phyloP scores from a whole-genome alignment of 179 eudicot genomes.

The Corrigiola litoralis region DNA sequence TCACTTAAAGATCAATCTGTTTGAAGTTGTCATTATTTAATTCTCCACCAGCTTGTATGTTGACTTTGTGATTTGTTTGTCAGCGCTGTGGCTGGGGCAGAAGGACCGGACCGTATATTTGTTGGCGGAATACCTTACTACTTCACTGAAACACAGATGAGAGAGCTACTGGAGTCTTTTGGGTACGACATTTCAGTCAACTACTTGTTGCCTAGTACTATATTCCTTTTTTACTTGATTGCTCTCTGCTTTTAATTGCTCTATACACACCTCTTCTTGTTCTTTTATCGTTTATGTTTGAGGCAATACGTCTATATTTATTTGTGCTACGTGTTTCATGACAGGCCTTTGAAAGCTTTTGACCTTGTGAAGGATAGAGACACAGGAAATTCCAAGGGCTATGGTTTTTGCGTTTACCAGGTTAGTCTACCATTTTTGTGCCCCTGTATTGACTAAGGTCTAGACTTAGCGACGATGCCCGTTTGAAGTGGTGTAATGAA shows the following conservation, averaged over 20 bases:
- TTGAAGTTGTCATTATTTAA: not conserved
- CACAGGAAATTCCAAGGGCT: conserved; percentile 85
- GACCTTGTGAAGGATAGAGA: conserved; percentile 90
- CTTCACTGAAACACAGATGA: conserved; percentile 71
- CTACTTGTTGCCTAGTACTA: not conserved
- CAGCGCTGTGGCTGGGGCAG: conserved; percentile 63
- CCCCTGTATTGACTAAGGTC: not conserved
- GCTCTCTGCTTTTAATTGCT: not conserved
- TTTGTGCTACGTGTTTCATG: conserved; percentile 10
- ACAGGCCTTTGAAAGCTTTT: conserved; percentile 69
- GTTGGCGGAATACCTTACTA: conserved; percentile 87
- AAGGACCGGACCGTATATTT: conserved; percentile 79
- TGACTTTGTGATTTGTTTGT: conserved; percentile 15
- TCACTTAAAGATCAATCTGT: too few relatives aligned
- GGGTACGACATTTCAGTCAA: conserved; percentile 41
- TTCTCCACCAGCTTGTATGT: not conserved
- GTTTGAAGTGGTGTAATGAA: not conserved
- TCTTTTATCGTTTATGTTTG: not conserved
- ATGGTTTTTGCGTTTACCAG: conserved; percentile 80
- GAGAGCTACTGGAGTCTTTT: conserved; percentile 71
- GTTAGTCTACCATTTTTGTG: conserved; percentile 31
- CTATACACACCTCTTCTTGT: not conserved
- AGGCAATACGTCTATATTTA: not conserved
- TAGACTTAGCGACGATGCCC: not conserved
- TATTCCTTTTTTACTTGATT: not conserved